Evolutionary conservation across 2,329 filamentous ascomycete species (phyloP).

Genomic region (Penicillium polonicum): DNA sequence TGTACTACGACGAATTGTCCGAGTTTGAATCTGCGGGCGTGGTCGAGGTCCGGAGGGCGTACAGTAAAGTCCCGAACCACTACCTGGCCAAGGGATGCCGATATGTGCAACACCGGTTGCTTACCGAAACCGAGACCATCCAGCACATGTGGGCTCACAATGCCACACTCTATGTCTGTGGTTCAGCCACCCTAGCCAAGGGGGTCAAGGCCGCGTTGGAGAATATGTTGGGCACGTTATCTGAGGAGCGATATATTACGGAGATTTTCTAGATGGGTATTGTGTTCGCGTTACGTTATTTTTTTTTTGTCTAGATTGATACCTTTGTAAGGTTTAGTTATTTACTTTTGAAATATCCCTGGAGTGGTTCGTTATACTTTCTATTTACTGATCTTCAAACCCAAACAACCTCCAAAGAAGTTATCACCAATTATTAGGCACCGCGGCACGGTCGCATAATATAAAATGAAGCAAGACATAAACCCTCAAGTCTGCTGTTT

Average conservation of each 20-base stretch:
- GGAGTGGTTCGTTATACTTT: too few relatives aligned
- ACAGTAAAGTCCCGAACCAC: background rate
- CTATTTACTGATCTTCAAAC: too few relatives aligned
- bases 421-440: too few relatives aligned
- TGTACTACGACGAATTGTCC: background rate
- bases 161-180: background rate
- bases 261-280: background rate
- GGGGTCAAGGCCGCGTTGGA: background rate
- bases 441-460: too few relatives aligned
- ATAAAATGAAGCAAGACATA: too few relatives aligned
- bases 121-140: background rate
- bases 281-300: background rate
- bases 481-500: too few relatives aligned
- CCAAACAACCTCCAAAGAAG: too few relatives aligned
- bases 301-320: too few relatives aligned
- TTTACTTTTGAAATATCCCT: too few relatives aligned
- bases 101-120: background rate
- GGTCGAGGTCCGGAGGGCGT: background rate
- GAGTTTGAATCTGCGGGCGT: background rate
- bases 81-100: background rate
- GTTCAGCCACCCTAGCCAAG: background rate
- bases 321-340: too few relatives aligned
- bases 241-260: background rate
- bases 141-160: background rate
- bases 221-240: background rate